Base-by-base conservation (phyloP, 1,284 basidiomycete genomes). In the Ustanciosporium gigantosporum region DNA sequence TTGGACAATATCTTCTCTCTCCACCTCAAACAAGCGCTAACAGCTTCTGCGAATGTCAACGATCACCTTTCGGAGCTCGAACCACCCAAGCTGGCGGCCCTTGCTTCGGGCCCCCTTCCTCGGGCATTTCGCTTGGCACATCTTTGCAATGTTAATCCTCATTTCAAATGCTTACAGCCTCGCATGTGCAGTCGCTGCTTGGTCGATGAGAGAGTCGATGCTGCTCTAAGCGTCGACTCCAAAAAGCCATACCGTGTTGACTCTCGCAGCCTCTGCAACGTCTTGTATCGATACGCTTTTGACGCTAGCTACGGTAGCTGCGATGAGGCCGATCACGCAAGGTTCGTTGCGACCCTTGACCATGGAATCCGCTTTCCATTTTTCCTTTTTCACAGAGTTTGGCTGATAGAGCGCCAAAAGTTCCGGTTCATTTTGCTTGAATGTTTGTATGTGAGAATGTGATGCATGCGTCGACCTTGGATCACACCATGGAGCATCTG, bases 301-400 rank as follows among this genome's bases (percentile, higher is more conserved):
- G 27, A 90, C 73, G 48, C 80, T 78, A 40, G 87, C 83, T 8
- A 91, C 80, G 41, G 90, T 85, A 83, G 87, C 89, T 8, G 88
- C 90, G 13, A 93, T 85, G 13, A 83, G 83, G 3, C 87, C 88
- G 29, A 89, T 84, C 3, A 85, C 81, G 16, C 81, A 83, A 1
- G 91, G 89, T 73, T 93, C 91, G 70, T 89, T 90, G 16, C 91
- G 81, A 0, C 89, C 88, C 77, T 93, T 92, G 36, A 91, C 86
- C 1, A 85, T 81, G 64, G 83, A 82, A 1, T 86, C 87, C 9
- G 76, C 69, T 4, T 81, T 81, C 72, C 86, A 70, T 5, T 84
- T 83, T 64, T 92, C 89, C 9, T 87, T 84, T 69, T 87, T 87
- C 31, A 82, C 82, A 11, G 82, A 74, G 20, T 81, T 62, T 3